A percentile compares a stretch with the other conserved stretches of the same genome.
Evolutionary conservation across 257 asterid species (phyloP).

Genomic region (Forsythia viridissima): DNA sequence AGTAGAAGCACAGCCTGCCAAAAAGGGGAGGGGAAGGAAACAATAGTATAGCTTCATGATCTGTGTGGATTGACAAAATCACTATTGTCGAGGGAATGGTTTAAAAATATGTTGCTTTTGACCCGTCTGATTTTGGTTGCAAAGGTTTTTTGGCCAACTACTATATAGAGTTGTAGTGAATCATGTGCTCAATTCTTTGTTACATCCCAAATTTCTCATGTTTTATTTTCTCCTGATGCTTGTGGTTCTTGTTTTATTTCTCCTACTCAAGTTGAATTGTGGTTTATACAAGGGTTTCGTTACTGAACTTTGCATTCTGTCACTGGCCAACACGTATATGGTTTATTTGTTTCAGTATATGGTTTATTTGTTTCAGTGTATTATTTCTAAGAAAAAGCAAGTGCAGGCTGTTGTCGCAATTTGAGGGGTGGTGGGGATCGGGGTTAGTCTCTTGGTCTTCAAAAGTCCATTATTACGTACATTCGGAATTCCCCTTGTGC

Average conservation of each 20-base stretch:
- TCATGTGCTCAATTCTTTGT: neutral
- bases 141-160: slow-evolving; percentile 8
- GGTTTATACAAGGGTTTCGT: neutral
- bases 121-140: slow-evolving; percentile 11
- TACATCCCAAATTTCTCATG: neutral
- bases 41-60: slow-evolving; percentile 38
- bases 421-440: too few species aligned
- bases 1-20: slow-evolving; percentile 55
- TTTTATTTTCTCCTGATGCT: neutral
- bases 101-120: neutral
- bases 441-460: too few species aligned
- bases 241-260: neutral
- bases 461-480: too few species aligned
- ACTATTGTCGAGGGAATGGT: slow-evolving; percentile 3
- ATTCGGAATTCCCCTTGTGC: too few species aligned
- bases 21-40: slow-evolving; percentile 78
- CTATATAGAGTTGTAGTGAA: neutral
- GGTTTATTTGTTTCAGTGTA: too few species aligned
- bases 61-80: slow-evolving; percentile 11
- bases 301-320: neutral
- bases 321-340: neutral
- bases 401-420: too few species aligned
- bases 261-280: neutral
- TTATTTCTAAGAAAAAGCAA: too few species aligned
- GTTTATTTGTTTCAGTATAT: too few species aligned